phyloP scores from a whole-genome alignment of 441 rosid genomes.

The Erodium trifolium region DNA sequence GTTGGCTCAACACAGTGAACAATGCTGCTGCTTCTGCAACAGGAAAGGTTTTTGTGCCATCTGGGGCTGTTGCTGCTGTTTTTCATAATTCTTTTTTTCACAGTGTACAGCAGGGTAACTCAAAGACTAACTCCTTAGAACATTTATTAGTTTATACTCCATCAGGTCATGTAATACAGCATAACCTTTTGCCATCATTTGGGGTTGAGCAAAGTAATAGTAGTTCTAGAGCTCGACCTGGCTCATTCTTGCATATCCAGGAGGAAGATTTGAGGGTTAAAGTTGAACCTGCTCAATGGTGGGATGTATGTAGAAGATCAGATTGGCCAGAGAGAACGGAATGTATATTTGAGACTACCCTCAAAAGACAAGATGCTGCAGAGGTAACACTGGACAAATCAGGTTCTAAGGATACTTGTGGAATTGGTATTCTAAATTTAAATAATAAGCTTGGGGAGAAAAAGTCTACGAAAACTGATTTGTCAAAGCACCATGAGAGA shows the following conservation, averaged over 20 bases:
- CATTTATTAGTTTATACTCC: slow-evolving; percentile 76
- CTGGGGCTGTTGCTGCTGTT: slow-evolving; percentile 78
- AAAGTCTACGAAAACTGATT: slow-evolving; percentile 17
- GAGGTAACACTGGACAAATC: slow-evolving; percentile 33
- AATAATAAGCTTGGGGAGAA: slow-evolving; percentile 21
- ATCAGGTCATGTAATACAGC: slow-evolving; percentile 86
- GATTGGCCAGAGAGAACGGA: slow-evolving; percentile 98
- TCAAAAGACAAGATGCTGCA: slow-evolving; percentile 30
- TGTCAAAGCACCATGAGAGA: slow-evolving; percentile 42
- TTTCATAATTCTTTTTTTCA: slow-evolving; percentile 56
- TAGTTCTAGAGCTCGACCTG: slow-evolving; percentile 40
- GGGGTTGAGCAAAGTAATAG: slow-evolving; percentile 53
- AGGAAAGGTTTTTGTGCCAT: slow-evolving; percentile 66
- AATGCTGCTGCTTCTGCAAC: slow-evolving; percentile 68
- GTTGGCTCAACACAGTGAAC: slow-evolving; percentile 24
- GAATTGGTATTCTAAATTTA: slow-evolving; percentile 21
- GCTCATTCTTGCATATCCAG: too few species aligned
- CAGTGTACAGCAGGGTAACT: slow-evolving; percentile 35
- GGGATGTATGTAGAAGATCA: slow-evolving; percentile 89
- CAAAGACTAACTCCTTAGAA: slow-evolving; percentile 50
- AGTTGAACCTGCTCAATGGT: slow-evolving; percentile 81
- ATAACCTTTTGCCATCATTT: slow-evolving; percentile 56
- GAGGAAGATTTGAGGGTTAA: slow-evolving; percentile 33
- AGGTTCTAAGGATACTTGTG: slow-evolving; percentile 40
- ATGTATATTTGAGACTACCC: slow-evolving; percentile 47